Conservation (phyloP, 2,329 filamentous ascomycete species). For the Aspergillus cejpii region DNA sequence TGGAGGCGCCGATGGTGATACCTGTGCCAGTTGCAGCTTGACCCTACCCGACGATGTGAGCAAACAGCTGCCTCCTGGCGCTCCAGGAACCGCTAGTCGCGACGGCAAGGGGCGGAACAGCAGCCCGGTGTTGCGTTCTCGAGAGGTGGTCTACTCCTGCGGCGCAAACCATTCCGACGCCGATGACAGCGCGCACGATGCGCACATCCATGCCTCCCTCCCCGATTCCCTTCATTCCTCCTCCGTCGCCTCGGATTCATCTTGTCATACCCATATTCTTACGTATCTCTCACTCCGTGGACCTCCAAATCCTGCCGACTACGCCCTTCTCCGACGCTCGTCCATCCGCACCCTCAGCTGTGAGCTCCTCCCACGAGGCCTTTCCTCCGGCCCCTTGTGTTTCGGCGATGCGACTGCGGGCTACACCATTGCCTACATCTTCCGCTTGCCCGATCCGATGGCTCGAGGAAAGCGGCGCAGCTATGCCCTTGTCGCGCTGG, state of each 20-base stretch:
- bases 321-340: conserved; percentile 51
- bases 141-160: conserved; percentile 49
- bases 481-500: conserved; percentile 53
- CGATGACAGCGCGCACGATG: conserved; percentile 32
- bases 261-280: conserved; percentile 50
- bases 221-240: conserved; percentile 37
- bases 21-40: conserved; percentile 53
- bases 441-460: conserved; percentile 53
- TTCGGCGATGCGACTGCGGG: conserved; percentile 52
- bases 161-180: conserved; percentile 35
- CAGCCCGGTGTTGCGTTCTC: conserved; percentile 51
- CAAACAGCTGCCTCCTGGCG: conserved; percentile 48
- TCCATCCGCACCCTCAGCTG: conserved; percentile 54
- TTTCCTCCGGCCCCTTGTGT: conserved; percentile 52
- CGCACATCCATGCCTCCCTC: conserved; percentile 34
- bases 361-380: conserved; percentile 50
- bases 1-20: conserved; percentile 44
- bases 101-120: conserved; percentile 47
- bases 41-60: conserved; percentile 50
- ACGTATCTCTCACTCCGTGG: conserved; percentile 54
- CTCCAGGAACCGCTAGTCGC: conserved; percentile 46
- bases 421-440: conserved; percentile 55
- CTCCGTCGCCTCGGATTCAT: conserved; percentile 41
- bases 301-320: conserved; percentile 48
- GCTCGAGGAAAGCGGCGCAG: conserved; percentile 51